phyloP scores from a whole-genome alignment of 768 basidiomycete species.

The Amanita inopinata region DNA sequence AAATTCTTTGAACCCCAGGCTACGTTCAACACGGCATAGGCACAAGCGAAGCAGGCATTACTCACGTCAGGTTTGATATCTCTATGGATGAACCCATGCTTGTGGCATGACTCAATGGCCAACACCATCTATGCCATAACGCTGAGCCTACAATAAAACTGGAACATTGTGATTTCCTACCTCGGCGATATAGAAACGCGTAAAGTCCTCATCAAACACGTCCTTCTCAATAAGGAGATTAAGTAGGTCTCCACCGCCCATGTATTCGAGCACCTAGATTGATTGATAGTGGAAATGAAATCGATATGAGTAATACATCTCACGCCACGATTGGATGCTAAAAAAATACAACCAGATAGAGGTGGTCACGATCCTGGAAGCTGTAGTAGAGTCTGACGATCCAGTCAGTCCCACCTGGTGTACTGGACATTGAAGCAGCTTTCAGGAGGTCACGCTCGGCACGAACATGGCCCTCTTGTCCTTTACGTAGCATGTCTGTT shows the following conservation, averaged over 20 bases:
- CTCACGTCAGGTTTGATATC: constrained; percentile 93
- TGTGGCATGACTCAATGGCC: constrained; percentile 88
- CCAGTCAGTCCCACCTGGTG: constrained; percentile 77
- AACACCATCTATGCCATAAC: constrained; percentile 67
- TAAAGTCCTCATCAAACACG: constrained; percentile 84
- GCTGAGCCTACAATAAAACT: constrained; percentile 12
- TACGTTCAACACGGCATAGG: constrained; percentile 14
- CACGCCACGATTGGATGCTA: constrained; percentile 16
- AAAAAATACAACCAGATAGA: constrained; percentile 70
- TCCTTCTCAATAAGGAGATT: constrained; percentile 91
- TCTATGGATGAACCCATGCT: constrained; percentile 93
- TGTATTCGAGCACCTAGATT: constrained; percentile 79
- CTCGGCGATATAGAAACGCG: constrained; percentile 92
- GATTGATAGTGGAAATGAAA: constrained; percentile 34
- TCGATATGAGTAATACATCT: constrained; percentile 31
- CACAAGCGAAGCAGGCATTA: constrained; percentile 14
- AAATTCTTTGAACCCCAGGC: constrained; percentile 59
- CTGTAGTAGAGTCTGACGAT: constrained; percentile 90
- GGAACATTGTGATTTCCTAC: constrained; percentile 26
- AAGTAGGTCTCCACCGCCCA: constrained; percentile 94
- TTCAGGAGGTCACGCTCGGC: constrained; percentile 93
- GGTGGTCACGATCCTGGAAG: constrained; percentile 90
- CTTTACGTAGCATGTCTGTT: constrained; percentile 90
- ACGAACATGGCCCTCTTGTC: constrained; percentile 94
- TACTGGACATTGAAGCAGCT: constrained; percentile 74